Conservation (phyloP, 2,329 filamentous ascomycete species). For the Colletotrichum sp. region DNA sequence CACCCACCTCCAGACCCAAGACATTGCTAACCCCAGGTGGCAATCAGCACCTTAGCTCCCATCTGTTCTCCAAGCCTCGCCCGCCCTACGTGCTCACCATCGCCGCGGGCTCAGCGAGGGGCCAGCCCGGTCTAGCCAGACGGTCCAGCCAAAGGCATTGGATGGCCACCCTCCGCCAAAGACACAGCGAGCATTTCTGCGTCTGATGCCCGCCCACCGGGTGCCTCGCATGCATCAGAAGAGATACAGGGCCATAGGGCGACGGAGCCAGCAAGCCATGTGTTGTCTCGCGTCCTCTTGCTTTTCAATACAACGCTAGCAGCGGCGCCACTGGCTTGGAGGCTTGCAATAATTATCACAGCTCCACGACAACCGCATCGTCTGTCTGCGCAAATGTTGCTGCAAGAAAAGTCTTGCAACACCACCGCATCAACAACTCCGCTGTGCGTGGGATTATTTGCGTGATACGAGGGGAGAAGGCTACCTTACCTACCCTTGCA, state of each 20-base stretch:
- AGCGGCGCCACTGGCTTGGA: constrained; percentile 13
- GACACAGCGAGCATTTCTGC: background rate
- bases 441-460: background rate
- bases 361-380: background rate
- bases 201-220: background rate
- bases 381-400: background rate
- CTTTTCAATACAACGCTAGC: constrained; percentile 14
- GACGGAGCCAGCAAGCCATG: background rate
- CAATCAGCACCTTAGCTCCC: background rate
- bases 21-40: background rate
- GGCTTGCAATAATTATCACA: background rate
- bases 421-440: background rate
- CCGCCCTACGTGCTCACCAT: background rate
- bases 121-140: background rate
- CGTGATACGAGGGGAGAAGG: background rate
- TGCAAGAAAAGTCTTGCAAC: background rate
- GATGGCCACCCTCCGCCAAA: constrained; percentile 8
- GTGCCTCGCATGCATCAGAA: background rate
- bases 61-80: background rate
- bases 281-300: constrained; percentile 4
- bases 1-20: background rate
- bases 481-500: background rate
- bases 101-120: background rate
- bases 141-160: background rate
- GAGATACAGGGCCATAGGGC: background rate